These are phyloP conservation scores for Pyrus bretschneideri DNA, from an alignment of 306 rosid species.

Conservation along the genomic window DNA sequence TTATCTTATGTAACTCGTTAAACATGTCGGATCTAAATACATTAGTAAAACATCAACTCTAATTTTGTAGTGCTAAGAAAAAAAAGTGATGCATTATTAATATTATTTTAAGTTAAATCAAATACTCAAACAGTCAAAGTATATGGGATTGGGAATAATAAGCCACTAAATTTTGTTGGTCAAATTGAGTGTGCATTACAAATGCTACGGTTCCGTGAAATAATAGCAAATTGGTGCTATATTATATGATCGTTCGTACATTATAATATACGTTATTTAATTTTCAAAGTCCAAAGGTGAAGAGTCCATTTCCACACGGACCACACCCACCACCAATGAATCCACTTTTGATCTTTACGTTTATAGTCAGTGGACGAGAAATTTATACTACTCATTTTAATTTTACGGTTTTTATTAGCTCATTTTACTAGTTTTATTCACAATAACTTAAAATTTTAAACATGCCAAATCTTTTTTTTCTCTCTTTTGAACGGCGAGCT, in stretches of 20 bases:
- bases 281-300: background rate
- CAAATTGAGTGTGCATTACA: background rate
- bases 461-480: fast-evolving
- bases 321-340: too few species aligned
- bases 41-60: background rate
- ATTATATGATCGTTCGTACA: background rate
- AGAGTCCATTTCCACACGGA: background rate
- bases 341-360: too few species aligned
- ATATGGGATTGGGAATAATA: background rate
- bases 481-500: too few species aligned
- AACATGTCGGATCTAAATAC: background rate
- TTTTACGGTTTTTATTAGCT: too few species aligned
- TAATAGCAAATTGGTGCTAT: background rate
- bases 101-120: background rate
- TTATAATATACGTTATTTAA: background rate
- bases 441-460: too few species aligned
- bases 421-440: fast-evolving
- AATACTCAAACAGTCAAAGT: background rate
- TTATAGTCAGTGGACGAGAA: too few species aligned
- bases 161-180: background rate
- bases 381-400: too few species aligned
- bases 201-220: background rate
- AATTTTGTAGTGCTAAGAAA: background rate
- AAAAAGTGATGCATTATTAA: too few species aligned
- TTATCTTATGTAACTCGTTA: background rate